Percentiles rank a stretch among this genome's conserved stretches.
Evolutionary conservation across 192 early-diverging fungal species (phyloP).

Genomic region (Coemansia sp.): DNA sequence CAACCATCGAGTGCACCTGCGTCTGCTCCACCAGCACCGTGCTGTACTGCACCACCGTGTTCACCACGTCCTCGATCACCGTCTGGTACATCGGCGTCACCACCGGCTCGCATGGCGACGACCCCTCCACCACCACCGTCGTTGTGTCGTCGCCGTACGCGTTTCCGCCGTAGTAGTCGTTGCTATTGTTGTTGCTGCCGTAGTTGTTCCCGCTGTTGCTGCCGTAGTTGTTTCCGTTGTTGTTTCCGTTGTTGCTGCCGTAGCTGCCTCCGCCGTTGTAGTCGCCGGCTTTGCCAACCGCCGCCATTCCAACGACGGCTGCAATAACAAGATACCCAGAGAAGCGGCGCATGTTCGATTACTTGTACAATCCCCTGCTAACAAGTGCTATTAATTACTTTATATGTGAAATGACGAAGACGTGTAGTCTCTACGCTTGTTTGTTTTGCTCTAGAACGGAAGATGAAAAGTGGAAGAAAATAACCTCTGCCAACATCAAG

Average conservation of each 20-base stretch:
- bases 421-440: neutral
- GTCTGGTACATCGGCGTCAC: slow-evolving; percentile 43
- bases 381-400: neutral
- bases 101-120: slow-evolving; percentile 25
- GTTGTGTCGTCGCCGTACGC: slow-evolving; percentile 20
- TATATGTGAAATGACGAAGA: neutral
- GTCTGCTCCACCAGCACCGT: slow-evolving; percentile 46
- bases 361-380: neutral
- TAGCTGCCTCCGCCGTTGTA: slow-evolving; percentile 6
- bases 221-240: slow-evolving; percentile 5
- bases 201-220: slow-evolving; percentile 4
- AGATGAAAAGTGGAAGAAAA: neutral
- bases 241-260: slow-evolving; percentile 9
- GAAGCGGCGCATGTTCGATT: slow-evolving; percentile 35
- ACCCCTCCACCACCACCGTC: slow-evolving; percentile 27
- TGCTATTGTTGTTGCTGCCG: slow-evolving; percentile 5
- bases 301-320: slow-evolving; percentile 34
- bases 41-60: slow-evolving; percentile 42
- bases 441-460: neutral
- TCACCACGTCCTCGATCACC: slow-evolving; percentile 35
- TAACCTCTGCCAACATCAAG: too few relatives aligned
- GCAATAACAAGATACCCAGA: slow-evolving; percentile 27
- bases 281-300: slow-evolving; percentile 14
- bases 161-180: slow-evolving; percentile 15
- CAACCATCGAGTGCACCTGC: slow-evolving; percentile 23